These are phyloP conservation scores for Pelargonium cotyledonis DNA, from an alignment of 441 rosid species.

Conservation along the genomic window DNA sequence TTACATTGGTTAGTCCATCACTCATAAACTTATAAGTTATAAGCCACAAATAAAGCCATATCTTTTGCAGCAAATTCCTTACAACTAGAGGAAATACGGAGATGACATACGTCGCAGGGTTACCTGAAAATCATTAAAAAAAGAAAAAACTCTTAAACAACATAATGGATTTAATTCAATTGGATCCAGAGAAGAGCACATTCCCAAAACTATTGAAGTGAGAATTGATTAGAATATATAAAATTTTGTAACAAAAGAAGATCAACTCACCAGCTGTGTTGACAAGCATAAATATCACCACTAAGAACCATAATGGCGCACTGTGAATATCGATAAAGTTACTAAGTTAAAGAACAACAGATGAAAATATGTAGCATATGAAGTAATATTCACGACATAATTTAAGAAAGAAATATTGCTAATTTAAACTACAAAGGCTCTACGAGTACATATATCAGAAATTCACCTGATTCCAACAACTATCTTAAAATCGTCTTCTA, in stretches of 20 bases:
- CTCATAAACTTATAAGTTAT: neutral
- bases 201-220: constrained; percentile 6
- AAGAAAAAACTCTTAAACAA: constrained; percentile 1
- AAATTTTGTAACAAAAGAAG: neutral
- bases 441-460: neutral
- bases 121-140: constrained; percentile 38
- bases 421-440: constrained; percentile 12
- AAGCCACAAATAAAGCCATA: neutral
- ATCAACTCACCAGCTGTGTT: constrained; percentile 62
- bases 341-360: constrained; percentile 9
- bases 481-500: constrained; percentile 53
- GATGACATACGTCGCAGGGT: constrained; percentile 54
- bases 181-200: neutral
- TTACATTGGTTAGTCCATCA: constrained; percentile 9
- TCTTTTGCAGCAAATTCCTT: constrained; percentile 29
- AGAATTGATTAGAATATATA: neutral
- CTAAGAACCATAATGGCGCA: constrained; percentile 70
- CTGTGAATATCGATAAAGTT: constrained; percentile 38
- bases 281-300: constrained; percentile 59
- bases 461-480: constrained; percentile 72
- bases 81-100: constrained; percentile 68
- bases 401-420: constrained; percentile 15
- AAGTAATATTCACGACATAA: constrained; percentile 7
- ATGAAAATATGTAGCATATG: neutral
- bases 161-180: neutral